Evolutionary conservation across 306 rosid species (phyloP).

Genomic region (Purshia tridentata): DNA sequence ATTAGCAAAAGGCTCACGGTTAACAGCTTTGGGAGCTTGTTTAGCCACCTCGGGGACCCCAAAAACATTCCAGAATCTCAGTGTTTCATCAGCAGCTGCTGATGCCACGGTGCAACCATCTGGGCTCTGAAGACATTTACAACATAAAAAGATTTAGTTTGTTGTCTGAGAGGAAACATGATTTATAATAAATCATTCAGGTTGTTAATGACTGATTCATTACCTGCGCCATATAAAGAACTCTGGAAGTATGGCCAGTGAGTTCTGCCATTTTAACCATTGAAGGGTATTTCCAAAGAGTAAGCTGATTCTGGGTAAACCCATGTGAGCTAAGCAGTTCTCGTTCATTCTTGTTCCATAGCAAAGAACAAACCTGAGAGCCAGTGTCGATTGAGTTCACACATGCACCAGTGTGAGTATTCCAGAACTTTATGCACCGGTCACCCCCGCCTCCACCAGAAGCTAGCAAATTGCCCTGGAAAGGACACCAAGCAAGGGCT

Average conservation of each 20-base stretch:
- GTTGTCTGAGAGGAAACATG: background rate
- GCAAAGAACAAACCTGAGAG: slow-evolving; percentile 68
- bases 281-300: slow-evolving; percentile 90
- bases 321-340: slow-evolving; percentile 92
- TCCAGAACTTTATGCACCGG: slow-evolving; percentile 72
- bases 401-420: slow-evolving; percentile 77
- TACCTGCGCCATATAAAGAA: slow-evolving; percentile 64
- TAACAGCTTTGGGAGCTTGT: slow-evolving; percentile 34
- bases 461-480: slow-evolving; percentile 65
- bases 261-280: slow-evolving; percentile 81
- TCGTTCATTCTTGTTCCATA: slow-evolving; percentile 86
- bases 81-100: slow-evolving; percentile 48
- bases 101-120: slow-evolving; percentile 57
- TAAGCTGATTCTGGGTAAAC: slow-evolving; percentile 63
- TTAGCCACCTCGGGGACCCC: slow-evolving; percentile 52
- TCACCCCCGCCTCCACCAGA: slow-evolving; percentile 77
- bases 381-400: slow-evolving; percentile 72
- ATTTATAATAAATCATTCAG: background rate
- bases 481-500: slow-evolving; percentile 90
- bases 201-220: background rate
- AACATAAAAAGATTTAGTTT: background rate
- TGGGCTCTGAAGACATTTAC: slow-evolving; percentile 37
- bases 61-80: slow-evolving; percentile 48
- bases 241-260: slow-evolving; percentile 77
- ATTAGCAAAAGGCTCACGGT: slow-evolving; percentile 43